Evolutionary conservation across 75 land plant genomes (phyloP).

Genomic region (Larix kaempferi): DNA sequence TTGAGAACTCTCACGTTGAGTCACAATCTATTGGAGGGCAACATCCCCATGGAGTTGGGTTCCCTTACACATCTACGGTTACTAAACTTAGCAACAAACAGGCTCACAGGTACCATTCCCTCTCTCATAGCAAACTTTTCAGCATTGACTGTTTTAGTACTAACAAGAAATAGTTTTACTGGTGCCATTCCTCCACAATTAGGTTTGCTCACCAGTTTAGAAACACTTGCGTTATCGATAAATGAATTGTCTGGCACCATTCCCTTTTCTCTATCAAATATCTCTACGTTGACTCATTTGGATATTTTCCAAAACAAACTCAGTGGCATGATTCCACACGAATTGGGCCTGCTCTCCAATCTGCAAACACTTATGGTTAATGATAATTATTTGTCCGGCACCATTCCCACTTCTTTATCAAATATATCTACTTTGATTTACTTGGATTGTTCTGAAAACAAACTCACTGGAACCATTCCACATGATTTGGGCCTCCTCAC

Average conservation of each 20-base stretch:
- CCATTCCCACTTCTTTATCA: too few relatives aligned
- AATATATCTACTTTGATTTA: too few relatives aligned
- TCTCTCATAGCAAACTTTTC: constrained; percentile 4
- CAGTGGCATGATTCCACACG: constrained; percentile 25
- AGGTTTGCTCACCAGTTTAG: constrained; percentile 4
- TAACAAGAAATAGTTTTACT: constrained; percentile 9
- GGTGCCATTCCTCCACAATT: constrained; percentile 25
- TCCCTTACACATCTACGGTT: neutral
- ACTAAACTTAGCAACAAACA: constrained; percentile 17
- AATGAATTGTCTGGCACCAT: constrained; percentile 12
- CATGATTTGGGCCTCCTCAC: too few relatives aligned
- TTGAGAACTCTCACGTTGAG: constrained; percentile 4
- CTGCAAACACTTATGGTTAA: constrained; percentile 7
- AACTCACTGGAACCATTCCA: too few relatives aligned
- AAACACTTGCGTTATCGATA: neutral
- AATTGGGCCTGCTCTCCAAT: constrained; percentile 10
- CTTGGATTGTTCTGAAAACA: too few relatives aligned
- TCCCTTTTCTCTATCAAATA: constrained; percentile 9
- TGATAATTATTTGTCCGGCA: too few relatives aligned
- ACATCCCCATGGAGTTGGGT: constrained; percentile 12
- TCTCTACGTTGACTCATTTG: constrained; percentile 17
- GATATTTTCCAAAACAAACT: constrained; percentile 31
- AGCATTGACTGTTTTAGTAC: neutral
- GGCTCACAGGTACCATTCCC: constrained; percentile 17
- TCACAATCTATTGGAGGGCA: constrained; percentile 15